Percentiles rank a stretch among this genome's conserved stretches.
Conservation (phyloP, 2,329 filamentous ascomycete genomes). For the Acephala macrosclerotiorum region DNA sequence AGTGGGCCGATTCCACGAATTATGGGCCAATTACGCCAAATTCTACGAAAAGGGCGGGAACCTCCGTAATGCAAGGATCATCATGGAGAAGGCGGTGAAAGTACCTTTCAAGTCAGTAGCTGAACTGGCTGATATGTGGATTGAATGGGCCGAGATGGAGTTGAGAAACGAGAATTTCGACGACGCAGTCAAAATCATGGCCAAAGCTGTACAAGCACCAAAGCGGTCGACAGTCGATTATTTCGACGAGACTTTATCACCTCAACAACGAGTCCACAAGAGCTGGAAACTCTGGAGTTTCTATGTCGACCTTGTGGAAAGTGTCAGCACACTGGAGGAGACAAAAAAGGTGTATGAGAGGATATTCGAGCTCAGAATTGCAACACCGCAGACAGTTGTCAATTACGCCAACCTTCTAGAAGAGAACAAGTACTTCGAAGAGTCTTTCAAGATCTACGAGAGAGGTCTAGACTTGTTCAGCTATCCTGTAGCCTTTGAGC, state of each 20-base stretch:
- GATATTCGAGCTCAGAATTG: slow-evolving; percentile 97
- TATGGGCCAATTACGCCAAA: slow-evolving; percentile 97
- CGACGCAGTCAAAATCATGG: slow-evolving; percentile 93
- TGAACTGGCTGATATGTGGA: slow-evolving; percentile 98
- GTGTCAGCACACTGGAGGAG: slow-evolving; percentile 88
- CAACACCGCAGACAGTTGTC: slow-evolving; percentile 96
- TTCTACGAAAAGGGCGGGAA: slow-evolving; percentile 93
- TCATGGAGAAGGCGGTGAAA: slow-evolving; percentile 97
- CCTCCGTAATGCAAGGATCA: slow-evolving; percentile 83
- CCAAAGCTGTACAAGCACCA: slow-evolving; percentile 94
- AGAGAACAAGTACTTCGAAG: slow-evolving; percentile 94
- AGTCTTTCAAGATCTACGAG: slow-evolving; percentile 98
- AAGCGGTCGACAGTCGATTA: slow-evolving; percentile 99
- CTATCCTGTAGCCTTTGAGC: slow-evolving; percentile 96
- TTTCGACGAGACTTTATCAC: slow-evolving; percentile 92
- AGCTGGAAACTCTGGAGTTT: slow-evolving; percentile 99
- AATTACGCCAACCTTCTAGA: slow-evolving; percentile 97
- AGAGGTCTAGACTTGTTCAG: slow-evolving; percentile 97
- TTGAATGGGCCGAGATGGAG: slow-evolving; percentile 99
- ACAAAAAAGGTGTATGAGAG: slow-evolving; percentile 94
- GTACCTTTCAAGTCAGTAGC: slow-evolving; percentile 98
- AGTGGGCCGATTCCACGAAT: slow-evolving; percentile 88
- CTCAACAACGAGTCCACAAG: slow-evolving; percentile 97
- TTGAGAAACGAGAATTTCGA: slow-evolving; percentile 96
- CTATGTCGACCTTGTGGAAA: slow-evolving; percentile 97